Base-by-base conservation (phyloP, 2,329 filamentous ascomycete species). In the Clonostachys rosea region DNA sequence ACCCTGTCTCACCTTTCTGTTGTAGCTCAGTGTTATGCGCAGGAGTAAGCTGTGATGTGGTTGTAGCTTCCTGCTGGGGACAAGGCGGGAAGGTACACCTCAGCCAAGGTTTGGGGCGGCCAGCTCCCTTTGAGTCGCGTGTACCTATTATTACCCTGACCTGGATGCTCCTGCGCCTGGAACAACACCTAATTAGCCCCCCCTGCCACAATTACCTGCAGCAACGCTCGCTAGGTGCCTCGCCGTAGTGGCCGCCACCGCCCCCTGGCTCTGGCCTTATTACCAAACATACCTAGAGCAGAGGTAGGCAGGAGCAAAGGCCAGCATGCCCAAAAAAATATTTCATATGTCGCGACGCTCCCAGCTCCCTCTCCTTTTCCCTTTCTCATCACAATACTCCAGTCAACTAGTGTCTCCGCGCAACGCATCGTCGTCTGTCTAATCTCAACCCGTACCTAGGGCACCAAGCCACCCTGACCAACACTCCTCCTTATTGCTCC, bases 381-480 rank as follows among this genome's bases (percentile, higher is more conserved):
- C 59, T 61, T 59, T 55, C 59, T 54, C 65, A 70, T 68, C 67
- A 72, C 69, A 72, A 62, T 63, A 60, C 58, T 61, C 59, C 64
- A 69, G 65, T 59, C 63, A 69, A 58, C 59, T 61, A 69, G 68
- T 70, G 67, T 71, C 64, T 69, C 67, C 68, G 68, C 67, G 66
- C 68, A 71, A 71, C 68, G 68, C 68, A 68, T 62, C 65, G 68
- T 56, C 68, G 68, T 71, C 66, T 70, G 68, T 70, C 68, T 63
- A 64, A 59, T 59, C 55, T 56, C 59, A 66, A 63, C 57, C 58
- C 57, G 63, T 70, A 70, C 84, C 87, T 91, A 91, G 87, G 87
- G 87, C 87, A 89, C 87, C 73, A 81, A 91, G 87, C 87, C 88
- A 91, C 87, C 87, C 87, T 91, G 76, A 70, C 69, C 60, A 63